Evolutionary conservation across 2,329 filamentous ascomycete genomes (phyloP).

Genomic region (Orbilia javanica): DNA sequence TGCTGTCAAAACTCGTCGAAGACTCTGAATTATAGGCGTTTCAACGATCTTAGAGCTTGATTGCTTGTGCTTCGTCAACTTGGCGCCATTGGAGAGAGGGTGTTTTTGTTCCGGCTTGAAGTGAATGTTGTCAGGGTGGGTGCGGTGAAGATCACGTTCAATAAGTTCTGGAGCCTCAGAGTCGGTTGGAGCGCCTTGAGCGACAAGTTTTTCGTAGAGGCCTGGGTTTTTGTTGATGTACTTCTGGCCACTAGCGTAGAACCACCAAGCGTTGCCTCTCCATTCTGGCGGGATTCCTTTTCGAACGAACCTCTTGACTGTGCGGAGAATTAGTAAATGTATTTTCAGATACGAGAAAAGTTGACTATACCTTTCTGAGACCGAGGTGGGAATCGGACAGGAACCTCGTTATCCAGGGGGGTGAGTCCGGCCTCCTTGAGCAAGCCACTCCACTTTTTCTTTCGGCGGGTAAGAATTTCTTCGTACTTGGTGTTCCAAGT

Average conservation of each 20-base stretch:
- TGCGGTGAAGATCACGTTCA: constrained; percentile 91
- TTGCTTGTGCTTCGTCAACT: constrained; percentile 65
- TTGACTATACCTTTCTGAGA: constrained; percentile 73
- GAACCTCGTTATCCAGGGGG: constrained; percentile 71
- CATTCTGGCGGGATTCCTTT: constrained; percentile 95
- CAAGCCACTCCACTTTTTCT: constrained; percentile 83
- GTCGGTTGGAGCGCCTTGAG: constrained; percentile 73
- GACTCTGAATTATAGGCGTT: constrained; percentile 81
- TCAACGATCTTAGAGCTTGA: constrained; percentile 69
- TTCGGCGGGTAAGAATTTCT: constrained; percentile 78
- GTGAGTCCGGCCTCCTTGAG: constrained; percentile 79
- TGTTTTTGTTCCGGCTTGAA: constrained; percentile 77
- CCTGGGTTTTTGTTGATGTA: constrained; percentile 81
- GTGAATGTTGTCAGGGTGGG: constrained; percentile 91
- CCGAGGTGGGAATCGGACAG: constrained; percentile 83
- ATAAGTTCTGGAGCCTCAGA: constrained; percentile 88
- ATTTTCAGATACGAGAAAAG: background rate
- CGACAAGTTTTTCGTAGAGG: constrained; percentile 79
- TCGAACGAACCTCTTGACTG: constrained; percentile 85
- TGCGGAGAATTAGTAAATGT: constrained; percentile 1
- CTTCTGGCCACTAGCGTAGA: constrained; percentile 88
- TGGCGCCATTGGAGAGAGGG: constrained; percentile 61
- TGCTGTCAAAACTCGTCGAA: constrained; percentile 86
- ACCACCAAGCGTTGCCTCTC: constrained; percentile 97
- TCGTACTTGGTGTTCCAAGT: constrained; percentile 82